A percentile compares a stretch with the other conserved stretches of the same genome.
Evolutionary conservation across 768 basidiomycete genomes (phyloP).

Genomic region (Suillus alpinus): DNA sequence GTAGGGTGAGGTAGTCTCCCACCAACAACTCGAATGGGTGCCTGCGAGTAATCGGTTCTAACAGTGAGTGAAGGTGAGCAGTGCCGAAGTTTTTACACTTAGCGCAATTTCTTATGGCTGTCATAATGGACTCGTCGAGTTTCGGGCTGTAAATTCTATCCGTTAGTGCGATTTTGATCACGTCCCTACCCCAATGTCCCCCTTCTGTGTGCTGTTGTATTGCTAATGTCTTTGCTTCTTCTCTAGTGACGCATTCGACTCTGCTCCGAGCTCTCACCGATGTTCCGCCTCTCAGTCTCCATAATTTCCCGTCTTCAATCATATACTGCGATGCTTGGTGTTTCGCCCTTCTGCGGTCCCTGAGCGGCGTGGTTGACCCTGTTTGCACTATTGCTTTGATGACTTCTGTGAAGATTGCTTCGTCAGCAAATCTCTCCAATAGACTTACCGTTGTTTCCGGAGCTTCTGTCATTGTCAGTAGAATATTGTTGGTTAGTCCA

Average conservation of each 20-base stretch:
- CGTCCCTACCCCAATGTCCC: slow-evolving; percentile 35
- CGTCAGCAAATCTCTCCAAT: too few relatives aligned
- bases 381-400: too few relatives aligned
- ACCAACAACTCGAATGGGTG: slow-evolving; percentile 22
- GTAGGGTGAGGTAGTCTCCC: slow-evolving; percentile 21
- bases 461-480: too few relatives aligned
- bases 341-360: too few relatives aligned
- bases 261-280: slow-evolving; percentile 6
- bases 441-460: too few relatives aligned
- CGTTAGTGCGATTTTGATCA: slow-evolving; percentile 26
- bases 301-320: too few relatives aligned
- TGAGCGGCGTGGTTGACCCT: too few relatives aligned
- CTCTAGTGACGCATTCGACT: slow-evolving; percentile 3
- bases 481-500: too few relatives aligned
- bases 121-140: slow-evolving; percentile 19
- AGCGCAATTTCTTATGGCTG: slow-evolving; percentile 12
- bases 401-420: too few relatives aligned
- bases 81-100: slow-evolving; percentile 13
- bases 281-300: neutral
- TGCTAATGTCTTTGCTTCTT: slow-evolving; percentile 2
- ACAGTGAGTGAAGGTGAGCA: slow-evolving; percentile 13
- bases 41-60: slow-evolving; percentile 17
- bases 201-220: neutral
- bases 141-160: slow-evolving; percentile 26
- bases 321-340: too few relatives aligned